Base-by-base conservation (phyloP, 768 basidiomycete genomes). In the Goffeauzyma gilvescens region DNA sequence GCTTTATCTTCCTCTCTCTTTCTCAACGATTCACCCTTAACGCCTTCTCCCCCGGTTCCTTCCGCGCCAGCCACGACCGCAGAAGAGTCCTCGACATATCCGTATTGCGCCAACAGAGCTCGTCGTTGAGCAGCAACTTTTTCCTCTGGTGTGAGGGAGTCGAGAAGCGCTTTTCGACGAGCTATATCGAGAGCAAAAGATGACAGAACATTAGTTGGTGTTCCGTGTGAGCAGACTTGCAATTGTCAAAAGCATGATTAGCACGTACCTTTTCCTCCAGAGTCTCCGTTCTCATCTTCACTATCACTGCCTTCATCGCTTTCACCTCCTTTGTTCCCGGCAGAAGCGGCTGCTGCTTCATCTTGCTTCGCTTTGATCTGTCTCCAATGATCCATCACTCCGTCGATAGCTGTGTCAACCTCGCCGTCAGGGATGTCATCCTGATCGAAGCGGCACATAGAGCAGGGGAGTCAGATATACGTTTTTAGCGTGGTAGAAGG, bases 51-150 rank as follows among this genome's bases (percentile, higher is more conserved):
- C 10, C 41, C 43, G 23, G 48, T 51, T 18, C 50, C 24, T 17
- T 38, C n/a, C 17, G 5, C 13, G 12, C 12, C 38, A 9, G 22
- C 38, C 2, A 35, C 24, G 14, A 44, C 46, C 6, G 31, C 42
- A 20, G 35, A 31, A 10, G 47, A 48, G 13, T 54, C 59, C 22
- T 63, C 61, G 8, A 63, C 48, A 32, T 63, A 63, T 12, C 55
- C 61, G 38, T 60, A 63, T 45, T 57, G 55, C 17, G 55, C 49
- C 6, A 60, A 25, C 18, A 63, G 37, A 7, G 61, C 61, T 34
- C 52, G 44, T 14, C 42, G 44, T 32, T 54, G 49, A 1, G 59
- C 59, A 4, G 53, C 52, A 5, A 53, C 59, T 12, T 58, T 50
- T 38, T 63, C 61, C 40, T 54, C 56, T 0, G 54, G 54, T 2